These are phyloP conservation scores for Geoglossum cookeanum DNA, from an alignment of 2,329 filamentous ascomycete species.

Conservation along the genomic window DNA sequence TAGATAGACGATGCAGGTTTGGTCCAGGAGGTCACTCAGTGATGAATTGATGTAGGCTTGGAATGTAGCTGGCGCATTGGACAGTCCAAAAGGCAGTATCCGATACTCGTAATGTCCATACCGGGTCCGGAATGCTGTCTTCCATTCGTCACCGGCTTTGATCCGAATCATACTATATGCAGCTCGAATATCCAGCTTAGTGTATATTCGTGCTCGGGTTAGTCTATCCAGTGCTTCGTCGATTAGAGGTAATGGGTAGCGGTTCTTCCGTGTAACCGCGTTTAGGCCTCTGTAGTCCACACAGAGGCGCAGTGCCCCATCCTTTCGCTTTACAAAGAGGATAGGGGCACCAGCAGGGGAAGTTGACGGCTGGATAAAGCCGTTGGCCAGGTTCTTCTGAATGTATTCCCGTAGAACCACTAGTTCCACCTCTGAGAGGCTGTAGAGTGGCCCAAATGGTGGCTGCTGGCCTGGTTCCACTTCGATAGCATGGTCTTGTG, in stretches of 20 bases:
- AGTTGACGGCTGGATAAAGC: not conserved
- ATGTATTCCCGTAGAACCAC: slow-evolving; percentile 4
- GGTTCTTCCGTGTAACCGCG: slow-evolving; percentile 16
- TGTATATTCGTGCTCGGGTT: slow-evolving; percentile 7
- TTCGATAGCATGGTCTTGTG: not conserved
- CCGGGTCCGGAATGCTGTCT: slow-evolving; percentile 6
- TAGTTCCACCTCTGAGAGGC: not conserved
- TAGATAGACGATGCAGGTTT: slow-evolving; percentile 12
- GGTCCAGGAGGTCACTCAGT: slow-evolving; percentile 8
- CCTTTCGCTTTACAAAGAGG: slow-evolving; percentile 1
- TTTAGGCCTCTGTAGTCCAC: slow-evolving; percentile 18
- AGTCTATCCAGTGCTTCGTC: slow-evolving; percentile 12
- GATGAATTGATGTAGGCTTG: slow-evolving; percentile 14
- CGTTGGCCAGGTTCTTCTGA: not conserved
- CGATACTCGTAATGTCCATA: slow-evolving; percentile 7
- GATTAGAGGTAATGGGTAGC: slow-evolving; percentile 14
- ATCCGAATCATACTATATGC: slow-evolving; percentile 14
- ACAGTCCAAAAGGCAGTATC: slow-evolving; percentile 3
- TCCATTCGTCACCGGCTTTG: slow-evolving; percentile 11
- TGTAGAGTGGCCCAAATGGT: not conserved
- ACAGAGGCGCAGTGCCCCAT: slow-evolving; percentile 10
- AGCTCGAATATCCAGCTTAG: slow-evolving; percentile 12
- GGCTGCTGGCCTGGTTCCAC: not conserved
- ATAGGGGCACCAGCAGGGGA: not conserved
- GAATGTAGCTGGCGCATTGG: slow-evolving; percentile 10